A percentile compares a stretch with the other conserved stretches of the same genome.
These are phyloP conservation scores for Wickerhamiella brachini DNA, from an alignment of 805 yeast species.

Conservation along the genomic window DNA sequence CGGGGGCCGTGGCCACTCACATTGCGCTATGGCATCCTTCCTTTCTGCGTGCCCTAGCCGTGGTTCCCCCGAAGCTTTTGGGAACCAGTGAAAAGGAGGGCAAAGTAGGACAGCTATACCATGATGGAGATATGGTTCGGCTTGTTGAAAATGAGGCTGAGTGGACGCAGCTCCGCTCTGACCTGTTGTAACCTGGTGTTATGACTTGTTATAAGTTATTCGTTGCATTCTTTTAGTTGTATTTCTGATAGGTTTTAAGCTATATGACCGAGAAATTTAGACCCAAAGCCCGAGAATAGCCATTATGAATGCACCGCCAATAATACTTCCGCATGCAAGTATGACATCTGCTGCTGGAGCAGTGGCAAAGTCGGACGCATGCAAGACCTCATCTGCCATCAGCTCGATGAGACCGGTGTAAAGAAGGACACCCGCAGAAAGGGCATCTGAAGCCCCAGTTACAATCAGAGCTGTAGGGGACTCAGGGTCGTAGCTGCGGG, in stretches of 20 bases:
- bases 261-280: slow-evolving; percentile 15
- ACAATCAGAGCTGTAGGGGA: slow-evolving; percentile 44
- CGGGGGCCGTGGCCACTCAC: slow-evolving; percentile 43
- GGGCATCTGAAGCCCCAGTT: slow-evolving; percentile 60
- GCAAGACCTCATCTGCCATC: slow-evolving; percentile 61
- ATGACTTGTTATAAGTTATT: neutral
- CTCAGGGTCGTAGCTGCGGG: slow-evolving; percentile 40
- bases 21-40: slow-evolving; percentile 83
- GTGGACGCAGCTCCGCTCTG: neutral
- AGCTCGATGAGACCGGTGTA: slow-evolving; percentile 69
- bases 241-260: no score
- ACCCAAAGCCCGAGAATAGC: slow-evolving; percentile 57
- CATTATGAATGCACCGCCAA: slow-evolving; percentile 46
- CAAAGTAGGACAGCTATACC: neutral
- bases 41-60: slow-evolving; percentile 48
- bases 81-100: slow-evolving; percentile 14
- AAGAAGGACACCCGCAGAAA: slow-evolving; percentile 64
- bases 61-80: slow-evolving; percentile 45
- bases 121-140: neutral
- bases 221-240: neutral
- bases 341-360: slow-evolving; percentile 13
- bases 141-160: neutral
- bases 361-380: slow-evolving; percentile 25
- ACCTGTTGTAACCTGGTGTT: neutral
- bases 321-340: slow-evolving; percentile 23